A percentile compares a stretch with the other conserved stretches of the same genome.
Evolutionary conservation across 164 flowering plant species (phyloP).

Genomic region (Kingdonia uniflora): DNA sequence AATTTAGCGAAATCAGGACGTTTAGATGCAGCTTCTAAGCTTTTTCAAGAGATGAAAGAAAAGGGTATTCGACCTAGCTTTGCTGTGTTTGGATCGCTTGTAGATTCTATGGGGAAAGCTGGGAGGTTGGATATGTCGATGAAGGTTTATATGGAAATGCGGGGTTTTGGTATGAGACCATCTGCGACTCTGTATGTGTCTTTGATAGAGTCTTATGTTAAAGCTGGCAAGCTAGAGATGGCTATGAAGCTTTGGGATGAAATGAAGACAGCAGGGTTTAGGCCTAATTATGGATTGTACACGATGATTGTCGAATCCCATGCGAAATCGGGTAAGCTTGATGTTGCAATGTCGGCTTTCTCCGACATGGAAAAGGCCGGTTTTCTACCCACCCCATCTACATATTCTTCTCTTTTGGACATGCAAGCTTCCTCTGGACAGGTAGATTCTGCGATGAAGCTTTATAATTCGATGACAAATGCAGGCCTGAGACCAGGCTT

Average conservation of each 20-base stretch:
- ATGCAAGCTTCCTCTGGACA: slow-evolving; percentile 88
- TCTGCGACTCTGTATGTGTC: slow-evolving; percentile 73
- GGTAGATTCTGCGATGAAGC: slow-evolving; percentile 87
- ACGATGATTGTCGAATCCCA: slow-evolving; percentile 85
- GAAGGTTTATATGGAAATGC: slow-evolving; percentile 88
- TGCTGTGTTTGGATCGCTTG: slow-evolving; percentile 51
- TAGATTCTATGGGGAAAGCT: slow-evolving; percentile 96
- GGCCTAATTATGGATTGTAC: slow-evolving; percentile 89
- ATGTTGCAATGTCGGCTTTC: slow-evolving; percentile 73
- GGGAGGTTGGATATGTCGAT: slow-evolving; percentile 86
- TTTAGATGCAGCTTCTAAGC: slow-evolving; percentile 83
- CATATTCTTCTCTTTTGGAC: slow-evolving; percentile 84
- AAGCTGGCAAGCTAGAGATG: slow-evolving; percentile 87
- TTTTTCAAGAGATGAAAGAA: slow-evolving; percentile 79
- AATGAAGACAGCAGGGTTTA: slow-evolving; percentile 78
- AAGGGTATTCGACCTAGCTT: slow-evolving; percentile 49
- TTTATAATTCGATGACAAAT: slow-evolving; percentile 89
- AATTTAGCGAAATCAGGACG: slow-evolving; percentile 86
- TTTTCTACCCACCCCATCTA: slow-evolving; percentile 83
- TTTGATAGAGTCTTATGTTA: slow-evolving; percentile 76
- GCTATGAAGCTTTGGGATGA: slow-evolving; percentile 89
- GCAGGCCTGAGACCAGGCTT: slow-evolving; percentile 84
- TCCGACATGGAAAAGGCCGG: slow-evolving; percentile 95
- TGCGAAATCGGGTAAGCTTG: slow-evolving; percentile 97
- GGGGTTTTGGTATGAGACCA: slow-evolving; percentile 62